Evolutionary conservation across 345 rosid genomes (phyloP).

Genomic region (Excoecaria agallocha): DNA sequence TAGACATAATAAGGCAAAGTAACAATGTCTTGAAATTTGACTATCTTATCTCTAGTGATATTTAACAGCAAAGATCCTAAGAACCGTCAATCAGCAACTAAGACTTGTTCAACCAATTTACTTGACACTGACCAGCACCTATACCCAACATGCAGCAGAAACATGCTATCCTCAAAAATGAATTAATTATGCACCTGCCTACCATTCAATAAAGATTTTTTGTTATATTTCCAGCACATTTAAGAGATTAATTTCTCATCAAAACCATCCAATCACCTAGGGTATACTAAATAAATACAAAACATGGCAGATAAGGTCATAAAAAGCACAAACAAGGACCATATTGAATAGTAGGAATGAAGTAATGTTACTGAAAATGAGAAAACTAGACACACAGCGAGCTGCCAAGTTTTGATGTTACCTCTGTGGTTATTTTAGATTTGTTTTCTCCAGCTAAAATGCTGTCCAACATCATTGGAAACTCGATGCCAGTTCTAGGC

Average conservation of each 20-base stretch:
- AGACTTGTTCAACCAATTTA: background rate
- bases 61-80: background rate
- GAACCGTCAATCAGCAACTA: background rate
- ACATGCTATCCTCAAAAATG: no score
- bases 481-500: slow-evolving; percentile 81
- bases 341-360: background rate
- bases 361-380: background rate
- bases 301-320: background rate
- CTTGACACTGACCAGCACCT: background rate
- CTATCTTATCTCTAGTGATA: background rate
- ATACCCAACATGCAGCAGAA: no score
- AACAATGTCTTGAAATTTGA: background rate
- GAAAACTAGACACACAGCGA: background rate
- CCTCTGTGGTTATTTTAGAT: slow-evolving; percentile 58
- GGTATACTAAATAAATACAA: background rate
- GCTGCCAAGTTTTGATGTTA: slow-evolving; percentile 24
- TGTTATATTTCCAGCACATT: background rate
- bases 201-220: no score
- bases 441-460: slow-evolving; percentile 29
- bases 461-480: slow-evolving; percentile 58
- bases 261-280: background rate
- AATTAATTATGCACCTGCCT: no score
- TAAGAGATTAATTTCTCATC: background rate
- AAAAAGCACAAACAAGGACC: background rate
- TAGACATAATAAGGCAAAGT: background rate